phyloP scores from a whole-genome alignment of 176 grass and related monocot species.

The Areca catechu region DNA sequence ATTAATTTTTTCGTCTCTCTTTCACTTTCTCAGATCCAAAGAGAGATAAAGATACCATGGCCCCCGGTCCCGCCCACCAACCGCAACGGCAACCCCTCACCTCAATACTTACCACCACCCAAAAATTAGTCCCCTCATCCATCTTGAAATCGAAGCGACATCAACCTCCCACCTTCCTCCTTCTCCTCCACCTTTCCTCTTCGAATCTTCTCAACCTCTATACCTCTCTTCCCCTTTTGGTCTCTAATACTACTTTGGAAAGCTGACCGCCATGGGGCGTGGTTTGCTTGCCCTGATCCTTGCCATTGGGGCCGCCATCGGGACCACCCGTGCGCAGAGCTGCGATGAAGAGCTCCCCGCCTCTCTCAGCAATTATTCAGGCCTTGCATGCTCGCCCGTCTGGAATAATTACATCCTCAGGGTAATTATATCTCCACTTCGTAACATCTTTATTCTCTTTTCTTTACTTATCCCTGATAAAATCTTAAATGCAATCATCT shows the following conservation, averaged over 20 bases:
- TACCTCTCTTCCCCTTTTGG: neutral
- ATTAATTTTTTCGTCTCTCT: too few species aligned
- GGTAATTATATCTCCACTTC: conserved; percentile 31
- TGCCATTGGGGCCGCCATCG: conserved; percentile 13
- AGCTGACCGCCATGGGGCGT: conserved; percentile 23
- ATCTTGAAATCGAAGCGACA: too few species aligned
- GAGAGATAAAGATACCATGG: too few species aligned
- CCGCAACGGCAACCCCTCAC: too few species aligned
- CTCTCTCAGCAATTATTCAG: conserved; percentile 57
- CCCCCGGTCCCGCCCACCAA: too few species aligned
- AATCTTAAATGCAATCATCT: neutral
- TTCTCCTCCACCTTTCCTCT: too few species aligned
- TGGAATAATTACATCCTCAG: conserved; percentile 80
- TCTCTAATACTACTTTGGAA: neutral
- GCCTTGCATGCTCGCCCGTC: conserved; percentile 55
- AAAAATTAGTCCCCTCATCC: too few species aligned
- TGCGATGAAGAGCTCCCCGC: conserved; percentile 43
- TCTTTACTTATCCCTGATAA: neutral
- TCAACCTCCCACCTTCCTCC: too few species aligned
- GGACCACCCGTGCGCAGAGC: conserved; percentile 32
- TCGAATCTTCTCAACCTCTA: neutral
- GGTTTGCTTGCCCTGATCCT: conserved; percentile 24
- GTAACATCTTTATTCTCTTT: neutral
- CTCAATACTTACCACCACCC: too few species aligned
- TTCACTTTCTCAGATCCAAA: too few species aligned